Percentiles rank a stretch among this genome's conserved stretches.
phyloP scores from a whole-genome alignment of 306 rosid species.

The Dalbergia cochinchinensis region DNA sequence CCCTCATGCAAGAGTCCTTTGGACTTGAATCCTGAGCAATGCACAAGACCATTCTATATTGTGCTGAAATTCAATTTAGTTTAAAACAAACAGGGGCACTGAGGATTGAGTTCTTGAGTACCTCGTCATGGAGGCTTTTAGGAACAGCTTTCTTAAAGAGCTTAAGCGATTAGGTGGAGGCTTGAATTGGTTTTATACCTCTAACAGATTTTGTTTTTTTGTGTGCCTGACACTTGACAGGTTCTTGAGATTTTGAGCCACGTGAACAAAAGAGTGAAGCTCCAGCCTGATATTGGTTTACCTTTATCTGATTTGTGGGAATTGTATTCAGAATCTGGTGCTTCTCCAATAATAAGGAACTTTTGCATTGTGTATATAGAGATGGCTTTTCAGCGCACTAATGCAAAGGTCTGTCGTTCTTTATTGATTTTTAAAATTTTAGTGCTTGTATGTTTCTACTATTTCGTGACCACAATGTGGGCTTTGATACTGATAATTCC shows the following conservation, averaged over 20 bases:
- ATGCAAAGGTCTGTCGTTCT: slow-evolving; percentile 58
- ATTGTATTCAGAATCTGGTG: slow-evolving; percentile 67
- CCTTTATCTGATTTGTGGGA: slow-evolving; percentile 86
- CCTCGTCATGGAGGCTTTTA: not conserved
- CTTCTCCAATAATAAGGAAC: slow-evolving; percentile 86
- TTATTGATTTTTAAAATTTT: slow-evolving; percentile 19
- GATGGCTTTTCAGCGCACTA: slow-evolving; percentile 93
- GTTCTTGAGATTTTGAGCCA: slow-evolving; percentile 98
- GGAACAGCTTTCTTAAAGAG: not conserved
- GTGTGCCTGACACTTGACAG: slow-evolving; percentile 56
- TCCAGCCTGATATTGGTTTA: slow-evolving; percentile 80
- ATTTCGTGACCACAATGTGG: slow-evolving; percentile 18
- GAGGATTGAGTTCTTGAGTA: not conserved
- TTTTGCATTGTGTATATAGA: slow-evolving; percentile 92
- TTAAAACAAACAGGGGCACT: not conserved
- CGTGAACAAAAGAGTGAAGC: slow-evolving; percentile 97
- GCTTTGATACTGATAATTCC: slow-evolving; percentile 22
- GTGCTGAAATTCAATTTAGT: not conserved
- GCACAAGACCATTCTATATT: not conserved
- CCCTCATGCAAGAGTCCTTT: not conserved
- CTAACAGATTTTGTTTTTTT: slow-evolving; percentile 27
- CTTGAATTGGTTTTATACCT: not conserved
- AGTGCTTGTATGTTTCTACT: slow-evolving; percentile 23
- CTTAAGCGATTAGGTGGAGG: not conserved
- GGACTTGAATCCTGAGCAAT: not conserved